A percentile compares a stretch with the other conserved stretches of the same genome.
Evolutionary conservation across 2,329 filamentous ascomycete genomes (phyloP).

Genomic region (Sphaerulina populicola): DNA sequence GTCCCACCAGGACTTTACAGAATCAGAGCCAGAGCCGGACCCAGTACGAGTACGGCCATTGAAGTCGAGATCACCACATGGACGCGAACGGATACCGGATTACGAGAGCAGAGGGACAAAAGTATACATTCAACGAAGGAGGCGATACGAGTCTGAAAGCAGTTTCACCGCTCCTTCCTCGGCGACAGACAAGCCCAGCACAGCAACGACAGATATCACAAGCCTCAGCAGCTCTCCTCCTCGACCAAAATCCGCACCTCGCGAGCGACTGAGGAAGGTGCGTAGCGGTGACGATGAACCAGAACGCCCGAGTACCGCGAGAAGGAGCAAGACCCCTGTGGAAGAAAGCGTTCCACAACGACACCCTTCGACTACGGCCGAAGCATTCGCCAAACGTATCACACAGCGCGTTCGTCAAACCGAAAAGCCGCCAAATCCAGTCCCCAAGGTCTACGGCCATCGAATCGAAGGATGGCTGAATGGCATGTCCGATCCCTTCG

Average conservation of each 20-base stretch:
- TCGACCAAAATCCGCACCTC: slow-evolving; percentile 17
- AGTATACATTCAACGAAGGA: slow-evolving; percentile 29
- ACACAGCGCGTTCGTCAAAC: slow-evolving; percentile 18
- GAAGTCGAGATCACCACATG: slow-evolving; percentile 20
- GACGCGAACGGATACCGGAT: slow-evolving; percentile 23
- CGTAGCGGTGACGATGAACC: slow-evolving; percentile 13
- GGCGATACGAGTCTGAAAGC: slow-evolving; percentile 24
- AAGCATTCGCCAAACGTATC: slow-evolving; percentile 20
- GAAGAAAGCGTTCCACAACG: slow-evolving; percentile 9
- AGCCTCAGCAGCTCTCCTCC: slow-evolving; percentile 23
- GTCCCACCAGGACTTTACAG: slow-evolving; percentile 28
- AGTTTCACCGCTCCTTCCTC: slow-evolving; percentile 28
- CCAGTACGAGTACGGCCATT: slow-evolving; percentile 22
- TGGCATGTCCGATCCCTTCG: slow-evolving; percentile 31
- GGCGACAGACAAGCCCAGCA: slow-evolving; percentile 25
- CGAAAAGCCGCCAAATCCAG: slow-evolving; percentile 16
- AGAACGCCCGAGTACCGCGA: slow-evolving; percentile 6
- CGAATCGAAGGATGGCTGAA: slow-evolving; percentile 57
- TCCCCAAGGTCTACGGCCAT: slow-evolving; percentile 40
- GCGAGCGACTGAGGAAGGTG: slow-evolving; percentile 10
- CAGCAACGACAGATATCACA: slow-evolving; percentile 27
- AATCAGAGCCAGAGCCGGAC: slow-evolving; percentile 22
- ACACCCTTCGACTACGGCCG: slow-evolving; percentile 18
- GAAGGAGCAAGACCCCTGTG: slow-evolving; percentile 12
- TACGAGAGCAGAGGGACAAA: slow-evolving; percentile 30